A percentile compares a stretch with the other conserved stretches of the same genome.
Evolutionary conservation across 2,329 filamentous ascomycete genomes (phyloP).

Genomic region (Xylariaceae sp.): DNA sequence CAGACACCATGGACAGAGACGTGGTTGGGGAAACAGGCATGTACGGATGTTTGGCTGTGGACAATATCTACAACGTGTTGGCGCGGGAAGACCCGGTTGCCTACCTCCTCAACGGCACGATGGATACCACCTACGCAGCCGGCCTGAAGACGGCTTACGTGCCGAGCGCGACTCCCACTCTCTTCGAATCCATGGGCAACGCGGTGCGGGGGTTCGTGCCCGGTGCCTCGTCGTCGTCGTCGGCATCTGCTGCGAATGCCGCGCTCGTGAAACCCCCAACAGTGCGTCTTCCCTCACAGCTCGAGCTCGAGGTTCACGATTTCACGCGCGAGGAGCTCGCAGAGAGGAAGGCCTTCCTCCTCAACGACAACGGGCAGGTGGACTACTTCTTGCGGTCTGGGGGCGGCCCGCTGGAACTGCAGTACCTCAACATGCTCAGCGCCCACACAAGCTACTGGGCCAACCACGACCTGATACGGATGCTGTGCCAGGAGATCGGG

Average conservation of each 20-base stretch:
- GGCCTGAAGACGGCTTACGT: conserved; percentile 72
- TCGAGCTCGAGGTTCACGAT: conserved; percentile 95
- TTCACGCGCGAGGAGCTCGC: conserved; percentile 89
- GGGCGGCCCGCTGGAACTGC: conserved; percentile 82
- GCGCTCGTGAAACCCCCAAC: conserved; percentile 29
- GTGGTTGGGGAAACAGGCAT: conserved; percentile 72
- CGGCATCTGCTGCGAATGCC: conserved; percentile 21
- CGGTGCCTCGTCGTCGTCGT: conserved; percentile 30
- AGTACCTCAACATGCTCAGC: conserved; percentile 94
- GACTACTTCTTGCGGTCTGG: conserved; percentile 83
- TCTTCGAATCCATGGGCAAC: conserved; percentile 57
- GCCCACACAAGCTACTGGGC: conserved; percentile 95
- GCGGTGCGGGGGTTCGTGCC: conserved; percentile 57
- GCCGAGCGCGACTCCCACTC: conserved; percentile 60
- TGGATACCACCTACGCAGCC: conserved; percentile 72
- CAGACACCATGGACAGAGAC: conserved; percentile 45
- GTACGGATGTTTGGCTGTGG: conserved; percentile 86
- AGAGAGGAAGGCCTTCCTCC: conserved; percentile 75
- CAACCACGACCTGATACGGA: conserved; percentile 76
- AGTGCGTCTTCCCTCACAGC: conserved; percentile 48
- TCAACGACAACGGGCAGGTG: conserved; percentile 96
- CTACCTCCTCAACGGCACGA: conserved; percentile 83
- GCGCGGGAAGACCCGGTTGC: conserved; percentile 67
- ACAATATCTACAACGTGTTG: conserved; percentile 95
- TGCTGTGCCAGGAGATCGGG: conserved; percentile 84